These are phyloP conservation scores for Thermomucor indicae-seudaticae DNA, from an alignment of 371 early-diverging fungal species.

Conservation along the genomic window DNA sequence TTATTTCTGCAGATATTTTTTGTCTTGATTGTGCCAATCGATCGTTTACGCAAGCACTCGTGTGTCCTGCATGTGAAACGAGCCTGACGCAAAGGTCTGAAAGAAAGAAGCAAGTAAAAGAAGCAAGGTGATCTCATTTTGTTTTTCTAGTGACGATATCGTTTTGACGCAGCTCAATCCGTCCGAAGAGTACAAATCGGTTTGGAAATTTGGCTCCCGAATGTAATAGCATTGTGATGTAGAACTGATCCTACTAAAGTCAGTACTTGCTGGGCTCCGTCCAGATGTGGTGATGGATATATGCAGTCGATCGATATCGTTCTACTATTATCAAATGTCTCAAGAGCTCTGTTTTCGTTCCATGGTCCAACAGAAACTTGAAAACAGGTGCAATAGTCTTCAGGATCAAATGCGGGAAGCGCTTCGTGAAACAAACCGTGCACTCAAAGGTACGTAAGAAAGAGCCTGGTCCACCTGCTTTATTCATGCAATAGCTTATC, in stretches of 20 bases:
- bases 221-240: background rate
- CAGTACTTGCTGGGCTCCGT: constrained; percentile 70
- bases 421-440: constrained; percentile 47
- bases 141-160: constrained; percentile 58
- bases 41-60: constrained; percentile 51
- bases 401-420: constrained; percentile 48
- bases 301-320: constrained; percentile 67
- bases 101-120: background rate
- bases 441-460: constrained; percentile 41
- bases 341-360: constrained; percentile 65
- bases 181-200: constrained; percentile 67
- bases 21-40: constrained; percentile 66
- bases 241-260: constrained; percentile 27
- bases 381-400: constrained; percentile 38
- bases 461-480: background rate
- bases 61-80: constrained; percentile 78
- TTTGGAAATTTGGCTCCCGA: constrained; percentile 4
- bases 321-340: constrained; percentile 71
- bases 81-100: constrained; percentile 54
- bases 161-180: constrained; percentile 66
- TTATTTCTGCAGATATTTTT: constrained; percentile 64
- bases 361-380: constrained; percentile 49
- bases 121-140: background rate
- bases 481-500: background rate
- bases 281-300: constrained; percentile 77